phyloP scores from a whole-genome alignment of 345 rosid species.

The Eutrema yunnanense region DNA sequence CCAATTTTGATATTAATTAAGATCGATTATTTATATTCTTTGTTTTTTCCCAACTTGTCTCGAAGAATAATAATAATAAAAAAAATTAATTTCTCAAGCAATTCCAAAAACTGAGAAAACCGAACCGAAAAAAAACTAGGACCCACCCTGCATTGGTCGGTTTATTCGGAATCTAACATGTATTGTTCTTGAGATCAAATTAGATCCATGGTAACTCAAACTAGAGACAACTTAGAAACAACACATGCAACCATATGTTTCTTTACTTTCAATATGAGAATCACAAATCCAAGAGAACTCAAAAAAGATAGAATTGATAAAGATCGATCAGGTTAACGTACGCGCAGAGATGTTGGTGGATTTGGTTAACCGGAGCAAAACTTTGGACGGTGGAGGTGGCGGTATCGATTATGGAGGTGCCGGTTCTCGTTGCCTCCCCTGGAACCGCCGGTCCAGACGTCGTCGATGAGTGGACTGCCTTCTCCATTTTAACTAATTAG shows the following conservation, averaged over 20 bases:
- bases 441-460: slow-evolving; percentile 42
- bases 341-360: slow-evolving; percentile 94
- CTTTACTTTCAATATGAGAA: neutral
- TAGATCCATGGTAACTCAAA: neutral
- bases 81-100: neutral
- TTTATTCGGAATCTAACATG: too few relatives aligned
- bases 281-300: neutral
- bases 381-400: slow-evolving; percentile 54
- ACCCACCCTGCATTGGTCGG: neutral
- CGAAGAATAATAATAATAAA: neutral
- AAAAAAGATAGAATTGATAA: neutral
- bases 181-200: neutral
- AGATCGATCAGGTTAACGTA: slow-evolving; percentile 6
- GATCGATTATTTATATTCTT: neutral
- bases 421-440: slow-evolving; percentile 46
- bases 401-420: slow-evolving; percentile 46
- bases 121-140: too few relatives aligned
- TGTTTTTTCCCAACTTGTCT: neutral
- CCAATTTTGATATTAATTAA: too few relatives aligned
- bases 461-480: slow-evolving; percentile 22
- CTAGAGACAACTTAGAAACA: neutral
- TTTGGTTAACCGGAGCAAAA: slow-evolving; percentile 54
- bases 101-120: neutral
- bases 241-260: neutral
- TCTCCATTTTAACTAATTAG: slow-evolving; percentile 11